These are phyloP conservation scores for Cyberlindnera maclurae DNA, from an alignment of 805 yeast species.

Conservation along the genomic window DNA sequence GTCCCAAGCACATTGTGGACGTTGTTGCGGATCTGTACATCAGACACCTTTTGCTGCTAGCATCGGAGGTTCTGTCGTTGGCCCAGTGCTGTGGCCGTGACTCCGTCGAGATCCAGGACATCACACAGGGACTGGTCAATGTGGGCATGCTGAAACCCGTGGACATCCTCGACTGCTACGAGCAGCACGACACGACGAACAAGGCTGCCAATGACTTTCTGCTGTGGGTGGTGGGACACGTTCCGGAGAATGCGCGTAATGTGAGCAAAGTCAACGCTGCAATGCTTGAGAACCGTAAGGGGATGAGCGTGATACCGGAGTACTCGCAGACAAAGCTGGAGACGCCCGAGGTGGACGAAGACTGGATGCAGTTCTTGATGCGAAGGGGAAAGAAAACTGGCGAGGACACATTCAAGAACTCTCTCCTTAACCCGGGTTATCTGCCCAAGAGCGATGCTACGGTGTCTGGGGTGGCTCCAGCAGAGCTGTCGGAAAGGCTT, in stretches of 20 bases:
- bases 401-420: constrained; percentile 16
- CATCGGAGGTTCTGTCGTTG: constrained; percentile 41
- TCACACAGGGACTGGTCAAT: constrained; percentile 61
- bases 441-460: constrained; percentile 10
- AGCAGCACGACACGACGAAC: constrained; percentile 37
- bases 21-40: constrained; percentile 71
- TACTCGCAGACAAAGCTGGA: not conserved
- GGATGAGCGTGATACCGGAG: constrained; percentile 11
- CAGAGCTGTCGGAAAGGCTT: constrained; percentile 9
- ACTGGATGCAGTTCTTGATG: constrained; percentile 29
- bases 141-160: constrained; percentile 57
- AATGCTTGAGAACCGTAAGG: constrained; percentile 11
- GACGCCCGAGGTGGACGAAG: constrained; percentile 22
- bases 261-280: constrained; percentile 29
- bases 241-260: constrained; percentile 36
- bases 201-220: constrained; percentile 44
- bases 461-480: constrained; percentile 16
- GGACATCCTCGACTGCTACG: constrained; percentile 46
- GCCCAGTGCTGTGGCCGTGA: constrained; percentile 41
- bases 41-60: constrained; percentile 50
- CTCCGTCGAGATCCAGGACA: constrained; percentile 53
- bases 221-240: constrained; percentile 47
- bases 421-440: constrained; percentile 12
- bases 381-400: constrained; percentile 21
- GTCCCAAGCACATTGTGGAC: constrained; percentile 65